Evolutionary conservation across 1,284 basidiomycete genomes (phyloP), one percentile per base, ranked within the genome.

Genomic region (Austroboletus niveus): DNA sequence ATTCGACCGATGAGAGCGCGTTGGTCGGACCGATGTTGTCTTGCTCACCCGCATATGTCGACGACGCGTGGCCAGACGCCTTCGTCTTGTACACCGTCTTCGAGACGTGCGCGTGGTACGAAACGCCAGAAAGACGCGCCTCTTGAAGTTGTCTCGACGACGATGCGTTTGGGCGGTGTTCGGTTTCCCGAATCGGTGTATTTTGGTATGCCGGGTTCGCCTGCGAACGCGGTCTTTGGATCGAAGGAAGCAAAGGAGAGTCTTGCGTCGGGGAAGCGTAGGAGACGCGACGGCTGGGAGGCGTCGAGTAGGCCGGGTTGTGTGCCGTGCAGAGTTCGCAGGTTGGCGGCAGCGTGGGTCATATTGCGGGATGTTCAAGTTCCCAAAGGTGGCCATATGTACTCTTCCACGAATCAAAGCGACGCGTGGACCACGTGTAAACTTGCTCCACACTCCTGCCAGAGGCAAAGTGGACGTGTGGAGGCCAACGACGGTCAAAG

Each of bases 231-330:
- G 24, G 81, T 77, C 42, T 73, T 74, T 3, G 87, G 84, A 62
- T 90, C 79, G 54, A 85, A 89, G 8, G 77, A 77, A 9, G 87
- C 84, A 60, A 90, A 90, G 3, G 72, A 75, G 17, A 90, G 71
- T 27, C 57, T 79, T 4, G 84, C 79, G 29, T 73, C 73, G 1
- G 78, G 74, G 39, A 72, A 68, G 47, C 82, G 79, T 22, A 87
- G 72, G 14, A 89, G 66, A 44, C 87, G 82, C 15, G 68, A 61
- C 4, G 71, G 69, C 63, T 89, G 87, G 0, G 78, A 72, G 29
- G 73, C 66, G 66, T 89, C 87, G 29, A 87, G 72, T 6, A 78
- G 55, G 15, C 86, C 87, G 22, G 84, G 82, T 11, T 62, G 64
- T 12, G 73, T 51, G 20, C 65, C 68, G 6, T 59, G 61, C 30